A percentile compares a stretch with the other conserved stretches of the same genome.
Conservation (phyloP, 371 early-diverging fungal genomes). For the Mortierella sp. region DNA sequence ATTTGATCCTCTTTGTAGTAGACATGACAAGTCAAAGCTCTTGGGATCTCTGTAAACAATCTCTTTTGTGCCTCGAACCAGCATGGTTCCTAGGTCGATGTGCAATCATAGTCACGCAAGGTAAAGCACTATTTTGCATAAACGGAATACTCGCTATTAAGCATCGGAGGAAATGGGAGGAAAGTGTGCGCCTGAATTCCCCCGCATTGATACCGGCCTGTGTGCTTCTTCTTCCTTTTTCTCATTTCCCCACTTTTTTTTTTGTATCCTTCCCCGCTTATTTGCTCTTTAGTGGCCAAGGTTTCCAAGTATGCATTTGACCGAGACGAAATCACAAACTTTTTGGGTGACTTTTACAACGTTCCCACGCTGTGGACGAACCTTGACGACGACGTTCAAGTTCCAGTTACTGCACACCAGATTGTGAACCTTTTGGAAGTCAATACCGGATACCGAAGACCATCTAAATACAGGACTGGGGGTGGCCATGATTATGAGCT, state of each 20-base stretch:
- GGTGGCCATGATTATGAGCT: no score
- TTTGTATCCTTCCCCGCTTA: background rate
- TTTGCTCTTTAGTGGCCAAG: slow-evolving; percentile 15
- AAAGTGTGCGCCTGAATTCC: background rate
- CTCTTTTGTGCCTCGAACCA: slow-evolving; percentile 27
- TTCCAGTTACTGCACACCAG: slow-evolving; percentile 22
- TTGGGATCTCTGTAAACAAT: slow-evolving; percentile 31
- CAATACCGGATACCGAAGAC: slow-evolving; percentile 25
- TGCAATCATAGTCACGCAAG: slow-evolving; percentile 42
- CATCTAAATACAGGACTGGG: background rate
- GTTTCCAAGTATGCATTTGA: slow-evolving; percentile 49
- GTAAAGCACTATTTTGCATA: slow-evolving; percentile 4
- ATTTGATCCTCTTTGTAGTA: slow-evolving; percentile 45
- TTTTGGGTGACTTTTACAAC: slow-evolving; percentile 16
- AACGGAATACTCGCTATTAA: background rate
- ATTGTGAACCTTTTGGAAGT: slow-evolving; percentile 36
- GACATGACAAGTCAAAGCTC: slow-evolving; percentile 34
- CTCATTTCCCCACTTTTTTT: background rate
- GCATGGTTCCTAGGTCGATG: slow-evolving; percentile 46
- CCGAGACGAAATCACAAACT: slow-evolving; percentile 40
- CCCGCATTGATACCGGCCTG: background rate
- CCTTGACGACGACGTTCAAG: slow-evolving; percentile 22
- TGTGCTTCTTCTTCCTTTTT: background rate
- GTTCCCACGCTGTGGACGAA: slow-evolving; percentile 40
- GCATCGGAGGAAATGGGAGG: background rate